Percentiles rank a stretch among this genome's conserved stretches.
Evolutionary conservation across 2,329 filamentous ascomycete genomes (phyloP).

Genomic region (Blastomyces emzantsi): DNA sequence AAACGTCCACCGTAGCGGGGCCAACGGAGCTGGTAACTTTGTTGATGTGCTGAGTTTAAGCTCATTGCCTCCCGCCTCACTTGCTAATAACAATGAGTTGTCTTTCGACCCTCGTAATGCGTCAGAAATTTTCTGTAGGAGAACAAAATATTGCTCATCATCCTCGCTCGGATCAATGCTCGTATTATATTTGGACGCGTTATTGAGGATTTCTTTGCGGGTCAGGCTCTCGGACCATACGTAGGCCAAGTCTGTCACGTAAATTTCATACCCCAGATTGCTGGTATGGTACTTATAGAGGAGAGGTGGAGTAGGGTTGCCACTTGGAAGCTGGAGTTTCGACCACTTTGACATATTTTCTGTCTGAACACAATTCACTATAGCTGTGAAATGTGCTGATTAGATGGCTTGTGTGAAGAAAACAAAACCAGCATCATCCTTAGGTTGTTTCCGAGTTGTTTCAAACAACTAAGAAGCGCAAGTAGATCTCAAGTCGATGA

Average conservation of each 20-base stretch:
- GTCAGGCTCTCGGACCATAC: slow-evolving; percentile 49
- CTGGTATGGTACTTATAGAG: slow-evolving; percentile 31
- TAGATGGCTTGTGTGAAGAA: not conserved
- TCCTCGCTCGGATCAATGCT: slow-evolving; percentile 54
- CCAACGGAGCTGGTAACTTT: slow-evolving; percentile 46
- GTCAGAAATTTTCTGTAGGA: slow-evolving; percentile 47
- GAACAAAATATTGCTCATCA: slow-evolving; percentile 45
- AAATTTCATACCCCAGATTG: slow-evolving; percentile 41
- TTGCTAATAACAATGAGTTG: slow-evolving; percentile 27
- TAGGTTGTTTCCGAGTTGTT: not conserved
- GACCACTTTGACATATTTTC: slow-evolving; percentile 24
- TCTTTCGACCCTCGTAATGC: slow-evolving; percentile 34
- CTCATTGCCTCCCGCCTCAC: slow-evolving; percentile 23
- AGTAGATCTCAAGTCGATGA: not conserved
- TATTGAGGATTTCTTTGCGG: slow-evolving; percentile 38
- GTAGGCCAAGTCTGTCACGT: slow-evolving; percentile 49
- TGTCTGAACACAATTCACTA: not conserved
- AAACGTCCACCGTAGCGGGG: slow-evolving; percentile 46
- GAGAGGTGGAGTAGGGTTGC: slow-evolving; percentile 27
- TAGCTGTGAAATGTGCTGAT: not conserved
- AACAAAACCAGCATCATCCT: not conserved
- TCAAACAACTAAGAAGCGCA: not conserved
- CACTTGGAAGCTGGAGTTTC: slow-evolving; percentile 24
- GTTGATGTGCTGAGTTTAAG: slow-evolving; percentile 41
- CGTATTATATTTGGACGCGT: slow-evolving; percentile 42